Evolutionary conservation across 331 rosid species (phyloP), one percentile per base, ranked within the genome.

Genomic region (Ulmus americana): DNA sequence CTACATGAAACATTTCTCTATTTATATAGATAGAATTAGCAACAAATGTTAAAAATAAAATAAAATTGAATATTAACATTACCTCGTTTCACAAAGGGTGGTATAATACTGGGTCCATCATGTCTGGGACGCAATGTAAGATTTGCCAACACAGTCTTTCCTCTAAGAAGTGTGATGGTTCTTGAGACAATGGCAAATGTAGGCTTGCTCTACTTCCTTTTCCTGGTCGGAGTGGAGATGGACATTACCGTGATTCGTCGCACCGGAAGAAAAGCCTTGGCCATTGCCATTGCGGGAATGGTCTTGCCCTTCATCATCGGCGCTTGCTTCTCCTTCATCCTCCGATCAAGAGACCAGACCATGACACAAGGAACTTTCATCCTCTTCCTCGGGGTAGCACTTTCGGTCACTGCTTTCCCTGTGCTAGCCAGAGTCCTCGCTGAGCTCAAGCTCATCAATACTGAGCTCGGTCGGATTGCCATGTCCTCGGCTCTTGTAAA

Each of bases 141-240:
- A 46, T 87, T 83, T 72, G 77, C 88, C 6, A 28, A 67, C 7
- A 46, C 82, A 7, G 6, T 94, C 0, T 94, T 94, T 47, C 99
- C 97, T 7, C 50, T 79, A 8, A 85, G 95, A 76, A 85, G 99
- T 61, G 95, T 81, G 42, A 82, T 94, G 81, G 83, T 94, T 46
- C 54, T 87, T 22, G 97, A 94, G 70, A 78, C 99, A 59, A 85
- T 90, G 97, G 95, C 95, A 6, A 94, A 87, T 3, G 76, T 89
- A 44, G 97, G 97, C n/a, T 87, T 94, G 8, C 85, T 94, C 12
- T 94, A 83, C 61, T 94, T 94, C 8, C 82, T 90, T 45, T 94
- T 94, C 80, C 63, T 94, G 35, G 88, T 87, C 6, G 99, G 99
- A 50, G 84, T 94, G 43, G 97, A 85, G 12, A 87, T 94, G 97